These are phyloP conservation scores for Curvularia hawaiiensis DNA, from an alignment of 2,329 filamentous ascomycete genomes.

Conservation along the genomic window DNA sequence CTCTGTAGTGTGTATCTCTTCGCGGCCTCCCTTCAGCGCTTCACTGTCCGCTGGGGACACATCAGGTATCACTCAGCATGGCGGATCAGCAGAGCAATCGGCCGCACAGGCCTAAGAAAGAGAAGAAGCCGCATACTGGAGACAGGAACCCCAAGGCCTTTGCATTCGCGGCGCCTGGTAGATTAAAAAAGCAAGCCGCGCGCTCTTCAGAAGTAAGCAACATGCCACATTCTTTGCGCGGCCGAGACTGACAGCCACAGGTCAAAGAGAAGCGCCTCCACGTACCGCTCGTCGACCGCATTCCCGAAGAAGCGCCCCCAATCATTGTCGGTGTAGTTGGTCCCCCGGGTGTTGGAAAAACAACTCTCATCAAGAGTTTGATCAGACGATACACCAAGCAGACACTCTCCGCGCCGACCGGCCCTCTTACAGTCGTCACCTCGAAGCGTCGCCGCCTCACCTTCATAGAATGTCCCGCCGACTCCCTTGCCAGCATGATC, in stretches of 20 bases:
- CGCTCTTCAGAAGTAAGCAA: slow-evolving; percentile 70
- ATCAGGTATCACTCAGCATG: slow-evolving; percentile 22
- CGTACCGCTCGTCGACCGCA: slow-evolving; percentile 92
- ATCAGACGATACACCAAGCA: slow-evolving; percentile 96
- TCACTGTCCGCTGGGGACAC: not conserved
- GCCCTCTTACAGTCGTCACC: slow-evolving; percentile 93
- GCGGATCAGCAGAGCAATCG: slow-evolving; percentile 78
- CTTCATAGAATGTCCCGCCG: slow-evolving; percentile 92
- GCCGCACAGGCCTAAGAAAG: slow-evolving; percentile 84
- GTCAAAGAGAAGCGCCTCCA: slow-evolving; percentile 96
- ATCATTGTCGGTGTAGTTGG: slow-evolving; percentile 93
- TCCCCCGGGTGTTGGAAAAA: slow-evolving; percentile 92
- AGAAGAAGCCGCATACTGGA: slow-evolving; percentile 78
- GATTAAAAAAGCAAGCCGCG: slow-evolving; percentile 74
- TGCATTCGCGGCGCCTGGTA: slow-evolving; percentile 80
- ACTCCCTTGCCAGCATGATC: slow-evolving; percentile 94
- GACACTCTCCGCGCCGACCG: slow-evolving; percentile 84
- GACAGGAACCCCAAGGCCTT: slow-evolving; percentile 90
- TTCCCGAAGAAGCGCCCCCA: slow-evolving; percentile 93
- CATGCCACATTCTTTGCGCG: rapidly evolving
- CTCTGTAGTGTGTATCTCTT: not conserved
- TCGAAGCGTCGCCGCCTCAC: slow-evolving; percentile 94
- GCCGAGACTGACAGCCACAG: slow-evolving; percentile 50
- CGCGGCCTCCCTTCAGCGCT: not conserved
- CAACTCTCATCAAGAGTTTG: slow-evolving; percentile 91